Conservation (phyloP, 495 filamentous ascomycete genomes). For the Neurospora sp. region DNA sequence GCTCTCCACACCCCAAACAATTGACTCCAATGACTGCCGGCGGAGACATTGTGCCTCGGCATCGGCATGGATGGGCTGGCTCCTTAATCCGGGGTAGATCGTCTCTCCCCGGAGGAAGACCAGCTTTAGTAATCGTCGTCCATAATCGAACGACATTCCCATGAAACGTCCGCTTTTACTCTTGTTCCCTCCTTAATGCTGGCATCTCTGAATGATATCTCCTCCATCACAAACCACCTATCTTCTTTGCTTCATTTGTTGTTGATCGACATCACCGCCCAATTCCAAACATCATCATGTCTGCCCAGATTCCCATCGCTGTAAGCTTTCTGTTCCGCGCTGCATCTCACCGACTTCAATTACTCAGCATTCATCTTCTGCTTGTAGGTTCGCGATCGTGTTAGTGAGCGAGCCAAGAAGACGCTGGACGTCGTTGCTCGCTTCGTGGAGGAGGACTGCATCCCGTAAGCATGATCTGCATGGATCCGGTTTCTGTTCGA, state of each 20-base stretch:
- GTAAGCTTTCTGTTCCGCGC: conserved; percentile 32
- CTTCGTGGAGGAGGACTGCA: conserved; percentile 95
- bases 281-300: conserved; percentile 35
- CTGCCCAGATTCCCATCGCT: conserved; percentile 55
- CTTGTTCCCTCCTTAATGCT: not conserved
- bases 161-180: not conserved
- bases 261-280: not conserved
- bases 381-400: conserved; percentile 41
- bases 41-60: not conserved
- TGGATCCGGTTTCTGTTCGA: conserved; percentile 8
- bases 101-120: not conserved
- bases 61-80: not conserved
- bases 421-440: conserved; percentile 65
- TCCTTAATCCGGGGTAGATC: not conserved
- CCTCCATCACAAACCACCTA: not conserved
- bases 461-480: conserved; percentile 43
- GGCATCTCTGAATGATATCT: not conserved
- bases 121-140: not conserved
- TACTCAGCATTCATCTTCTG: conserved; percentile 15
- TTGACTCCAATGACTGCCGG: not conserved
- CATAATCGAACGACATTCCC: not conserved
- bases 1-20: not conserved
- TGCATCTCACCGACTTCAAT: not conserved
- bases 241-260: not conserved
- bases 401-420: conserved; percentile 75